Evolutionary conservation across 2,329 filamentous ascomycete species (phyloP), one percentile per base, ranked within the genome.

Genomic region (Metarhizium robertsii): DNA sequence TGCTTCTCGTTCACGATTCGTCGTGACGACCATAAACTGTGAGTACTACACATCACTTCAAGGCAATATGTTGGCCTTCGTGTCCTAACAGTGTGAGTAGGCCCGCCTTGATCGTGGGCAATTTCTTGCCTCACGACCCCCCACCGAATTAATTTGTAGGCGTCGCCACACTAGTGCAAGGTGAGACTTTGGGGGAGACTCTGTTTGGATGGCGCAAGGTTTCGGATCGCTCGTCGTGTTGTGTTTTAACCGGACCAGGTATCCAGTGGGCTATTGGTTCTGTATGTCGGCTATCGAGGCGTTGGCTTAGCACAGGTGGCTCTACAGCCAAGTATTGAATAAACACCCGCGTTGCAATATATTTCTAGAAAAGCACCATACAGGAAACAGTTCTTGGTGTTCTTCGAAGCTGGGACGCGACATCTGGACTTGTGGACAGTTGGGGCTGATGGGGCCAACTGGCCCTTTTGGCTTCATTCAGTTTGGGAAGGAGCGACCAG

Each of bases 1-100:
- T 97, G 92, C 70, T 99, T 99, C 72, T 97, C 92, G 0, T 96
- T 99, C 69, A 95, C 92, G 56, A 96, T 99, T 62, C 84, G 91
- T 64, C 85, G 92, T 66, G 94, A 99, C 73, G 89, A 90, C 59
- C 90, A 96, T 71, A 95, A 96, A 67, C 90, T 99, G 94, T 96
- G 75, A 80, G 92, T 25, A 25, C 25, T 25, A 25, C 14, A 13
- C 25, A 30, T 18, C 25, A 48, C 6, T 30, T 20, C 13, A 4
- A 25, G 4, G 10, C 20, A 30, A 14, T 30, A 29, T 30, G 20
- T 13, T 5, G 13, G 20, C 13, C 14, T 30, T 20, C 10, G 25
- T 30, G 6, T 48, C 25, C 48, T 18, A 59, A 56, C 13, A 18
- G 45, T 50, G 40, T 29, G 32, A 29, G 25, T 62, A 96, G 94